Percentiles rank a stretch among this genome's conserved stretches.
Evolutionary conservation across 129 eudicot species (phyloP).

Genomic region (Mikania micrantha): DNA sequence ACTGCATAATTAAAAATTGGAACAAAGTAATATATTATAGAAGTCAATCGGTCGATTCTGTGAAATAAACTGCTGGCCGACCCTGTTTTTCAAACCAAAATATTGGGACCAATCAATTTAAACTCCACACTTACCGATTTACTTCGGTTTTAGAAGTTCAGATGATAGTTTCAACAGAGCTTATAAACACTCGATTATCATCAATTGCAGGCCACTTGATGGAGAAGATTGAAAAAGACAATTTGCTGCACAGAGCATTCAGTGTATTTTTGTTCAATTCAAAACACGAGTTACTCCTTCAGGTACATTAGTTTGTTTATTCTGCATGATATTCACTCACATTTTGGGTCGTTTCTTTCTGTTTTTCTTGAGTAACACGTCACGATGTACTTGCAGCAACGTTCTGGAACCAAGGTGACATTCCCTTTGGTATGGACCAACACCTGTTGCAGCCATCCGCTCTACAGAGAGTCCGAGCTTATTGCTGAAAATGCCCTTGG

Average conservation of each 20-base stretch:
- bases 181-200: not conserved
- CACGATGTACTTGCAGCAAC: conserved; percentile 54
- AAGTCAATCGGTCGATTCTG: not conserved
- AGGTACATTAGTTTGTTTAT: conserved; percentile 39
- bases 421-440: conserved; percentile 98
- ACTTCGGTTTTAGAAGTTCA: not conserved
- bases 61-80: not conserved
- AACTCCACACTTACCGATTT: not conserved
- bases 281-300: conserved; percentile 88
- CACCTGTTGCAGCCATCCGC: conserved; percentile 99
- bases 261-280: conserved; percentile 92
- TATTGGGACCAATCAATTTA: not conserved
- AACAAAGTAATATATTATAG: not conserved
- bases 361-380: not conserved
- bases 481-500: conserved; percentile 71
- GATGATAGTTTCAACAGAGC: not conserved
- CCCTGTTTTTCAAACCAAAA: not conserved
- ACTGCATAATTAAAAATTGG: not conserved
- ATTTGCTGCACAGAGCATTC: conserved; percentile 87
- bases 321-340: not conserved
- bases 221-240: conserved; percentile 79
- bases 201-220: conserved; percentile 75
- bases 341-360: not conserved
- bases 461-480: conserved; percentile 77
- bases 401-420: conserved; percentile 91